A percentile compares a stretch with the other conserved stretches of the same genome.
phyloP scores from a whole-genome alignment of 2,329 filamentous ascomycete species.

The Xylogone sp. region DNA sequence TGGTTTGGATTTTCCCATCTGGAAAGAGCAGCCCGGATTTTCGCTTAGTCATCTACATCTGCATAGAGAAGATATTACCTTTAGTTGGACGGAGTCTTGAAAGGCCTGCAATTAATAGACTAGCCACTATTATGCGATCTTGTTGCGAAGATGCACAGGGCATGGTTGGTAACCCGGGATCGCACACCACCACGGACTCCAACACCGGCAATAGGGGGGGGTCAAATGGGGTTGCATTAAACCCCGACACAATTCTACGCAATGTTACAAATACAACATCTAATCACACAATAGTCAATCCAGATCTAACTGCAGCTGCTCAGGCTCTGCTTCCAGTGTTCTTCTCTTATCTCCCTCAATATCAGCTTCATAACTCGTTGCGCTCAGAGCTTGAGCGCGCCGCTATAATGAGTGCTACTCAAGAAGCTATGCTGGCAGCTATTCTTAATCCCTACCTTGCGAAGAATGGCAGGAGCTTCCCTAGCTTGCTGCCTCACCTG shows the following conservation, averaged over 20 bases:
- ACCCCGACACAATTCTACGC: slow-evolving; percentile 70
- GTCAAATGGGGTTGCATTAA: slow-evolving; percentile 44
- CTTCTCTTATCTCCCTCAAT: slow-evolving; percentile 60
- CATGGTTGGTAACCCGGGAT: slow-evolving; percentile 24
- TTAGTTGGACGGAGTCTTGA: slow-evolving; percentile 63
- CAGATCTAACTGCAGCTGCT: slow-evolving; percentile 53
- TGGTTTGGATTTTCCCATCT: slow-evolving; percentile 66
- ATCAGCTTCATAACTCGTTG: slow-evolving; percentile 64
- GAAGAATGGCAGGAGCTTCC: slow-evolving; percentile 58
- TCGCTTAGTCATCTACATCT: slow-evolving; percentile 56
- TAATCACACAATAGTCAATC: slow-evolving; percentile 32
- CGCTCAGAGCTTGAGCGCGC: slow-evolving; percentile 77
- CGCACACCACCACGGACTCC: slow-evolving; percentile 10
- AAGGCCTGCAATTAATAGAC: slow-evolving; percentile 59
- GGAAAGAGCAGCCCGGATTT: slow-evolving; percentile 49
- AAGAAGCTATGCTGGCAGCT: slow-evolving; percentile 74
- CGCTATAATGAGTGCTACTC: slow-evolving; percentile 66
- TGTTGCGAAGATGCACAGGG: slow-evolving; percentile 74
- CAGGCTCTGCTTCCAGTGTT: slow-evolving; percentile 57
- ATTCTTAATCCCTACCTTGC: slow-evolving; percentile 73
- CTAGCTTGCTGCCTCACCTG: slow-evolving; percentile 79
- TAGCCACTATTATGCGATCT: slow-evolving; percentile 58
- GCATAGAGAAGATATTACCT: slow-evolving; percentile 54
- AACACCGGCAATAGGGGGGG: slow-evolving; percentile 27
- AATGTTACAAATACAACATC: slow-evolving; percentile 23